Conservation (phyloP, 352 stramenopile genomes). For the Globisporangium spiculum region DNA sequence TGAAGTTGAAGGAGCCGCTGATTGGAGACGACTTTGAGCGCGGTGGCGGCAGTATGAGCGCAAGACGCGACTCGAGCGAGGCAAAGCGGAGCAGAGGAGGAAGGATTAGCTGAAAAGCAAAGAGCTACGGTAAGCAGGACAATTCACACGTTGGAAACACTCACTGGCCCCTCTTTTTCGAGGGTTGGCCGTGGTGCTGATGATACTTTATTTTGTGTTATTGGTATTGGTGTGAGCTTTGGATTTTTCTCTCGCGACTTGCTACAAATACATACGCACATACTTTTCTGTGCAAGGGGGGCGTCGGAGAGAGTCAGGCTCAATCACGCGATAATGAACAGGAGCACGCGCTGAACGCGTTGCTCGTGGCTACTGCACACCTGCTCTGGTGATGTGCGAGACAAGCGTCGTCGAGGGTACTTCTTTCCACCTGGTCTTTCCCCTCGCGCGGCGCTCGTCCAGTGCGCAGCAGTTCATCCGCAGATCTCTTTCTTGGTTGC, state of each 20-base stretch:
- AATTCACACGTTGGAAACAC: neutral
- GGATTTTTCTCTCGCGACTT: slow-evolving; percentile 1
- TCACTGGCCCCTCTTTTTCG: slow-evolving; percentile 3
- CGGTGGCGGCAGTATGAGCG: neutral
- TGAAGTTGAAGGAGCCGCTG: slow-evolving; percentile 58
- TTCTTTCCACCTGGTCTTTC: slow-evolving; percentile 20
- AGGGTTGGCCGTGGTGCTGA: neutral
- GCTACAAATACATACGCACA: neutral
- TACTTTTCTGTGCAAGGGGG: neutral
- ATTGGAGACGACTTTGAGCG: slow-evolving; percentile 44
- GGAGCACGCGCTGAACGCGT: neutral
- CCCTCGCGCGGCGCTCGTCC: neutral
- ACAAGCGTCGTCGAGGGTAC: slow-evolving; percentile 9
- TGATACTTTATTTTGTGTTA: neutral
- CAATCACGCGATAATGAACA: slow-evolving; percentile 6
- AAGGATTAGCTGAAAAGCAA: neutral
- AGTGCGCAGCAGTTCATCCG: slow-evolving; percentile 5
- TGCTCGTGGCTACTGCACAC: slow-evolving; percentile 6
- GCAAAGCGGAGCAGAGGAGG: neutral
- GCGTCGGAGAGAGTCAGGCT: neutral
- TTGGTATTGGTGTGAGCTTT: neutral
- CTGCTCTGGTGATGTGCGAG: neutral
- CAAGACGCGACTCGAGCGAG: slow-evolving; percentile 24
- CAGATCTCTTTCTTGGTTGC: neutral
- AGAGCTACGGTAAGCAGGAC: neutral